These are phyloP conservation scores for Fraxinus anomala DNA, from an alignment of 257 asterid species.

Conservation along the genomic window DNA sequence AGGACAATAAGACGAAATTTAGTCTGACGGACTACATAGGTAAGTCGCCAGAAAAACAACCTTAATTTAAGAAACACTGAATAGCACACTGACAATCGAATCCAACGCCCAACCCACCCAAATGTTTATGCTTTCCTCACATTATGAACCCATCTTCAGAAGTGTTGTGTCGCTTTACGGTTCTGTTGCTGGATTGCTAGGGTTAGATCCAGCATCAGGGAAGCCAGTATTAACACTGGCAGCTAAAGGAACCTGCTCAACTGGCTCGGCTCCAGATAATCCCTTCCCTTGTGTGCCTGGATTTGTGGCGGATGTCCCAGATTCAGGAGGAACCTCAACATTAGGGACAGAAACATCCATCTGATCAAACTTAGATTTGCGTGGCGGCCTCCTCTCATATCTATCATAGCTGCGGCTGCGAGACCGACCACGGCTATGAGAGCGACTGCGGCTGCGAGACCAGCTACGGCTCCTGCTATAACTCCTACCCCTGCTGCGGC, in stretches of 20 bases:
- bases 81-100: neutral
- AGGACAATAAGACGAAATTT: neutral
- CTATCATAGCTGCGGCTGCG: slow-evolving; percentile 54
- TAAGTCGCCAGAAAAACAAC: neutral
- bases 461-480: slow-evolving; percentile 47
- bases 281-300: slow-evolving; percentile 35
- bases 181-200: slow-evolving; percentile 37
- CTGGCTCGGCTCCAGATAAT: slow-evolving; percentile 34
- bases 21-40: neutral
- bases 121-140: neutral
- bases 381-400: slow-evolving; percentile 61
- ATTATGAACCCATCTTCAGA: neutral
- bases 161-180: slow-evolving; percentile 14
- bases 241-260: slow-evolving; percentile 29
- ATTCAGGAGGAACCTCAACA: slow-evolving; percentile 24
- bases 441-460: slow-evolving; percentile 43
- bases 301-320: slow-evolving; percentile 30
- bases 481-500: slow-evolving; percentile 42
- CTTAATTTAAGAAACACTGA: neutral
- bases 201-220: slow-evolving; percentile 26
- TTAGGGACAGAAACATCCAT: slow-evolving; percentile 47
- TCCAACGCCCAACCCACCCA: neutral
- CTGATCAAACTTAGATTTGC: slow-evolving; percentile 69
- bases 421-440: slow-evolving; percentile 31
- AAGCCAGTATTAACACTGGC: slow-evolving; percentile 17